These are phyloP conservation scores for Pythium phragmitis DNA, from an alignment of 352 stramenopile species.

Conservation along the genomic window DNA sequence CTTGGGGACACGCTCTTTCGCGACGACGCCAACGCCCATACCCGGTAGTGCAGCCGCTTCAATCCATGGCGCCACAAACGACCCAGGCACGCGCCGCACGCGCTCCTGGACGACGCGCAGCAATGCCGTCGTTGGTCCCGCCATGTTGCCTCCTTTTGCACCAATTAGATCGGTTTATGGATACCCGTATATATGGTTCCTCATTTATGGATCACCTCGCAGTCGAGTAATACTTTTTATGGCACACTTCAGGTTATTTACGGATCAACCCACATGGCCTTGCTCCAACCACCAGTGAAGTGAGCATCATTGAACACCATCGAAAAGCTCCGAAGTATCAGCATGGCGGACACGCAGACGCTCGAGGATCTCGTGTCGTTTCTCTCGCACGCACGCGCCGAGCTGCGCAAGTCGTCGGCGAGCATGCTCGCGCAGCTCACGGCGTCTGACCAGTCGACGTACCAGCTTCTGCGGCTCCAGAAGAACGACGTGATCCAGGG, in stretches of 20 bases:
- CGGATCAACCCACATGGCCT: slow-evolving; percentile 18
- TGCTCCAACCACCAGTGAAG: slow-evolving; percentile 17
- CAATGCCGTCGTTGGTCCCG: slow-evolving; percentile 11
- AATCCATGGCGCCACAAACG: slow-evolving; percentile 52
- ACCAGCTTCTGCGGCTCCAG: slow-evolving; percentile 70
- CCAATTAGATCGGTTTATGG: background rate
- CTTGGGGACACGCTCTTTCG: slow-evolving; percentile 48
- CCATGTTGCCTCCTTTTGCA: background rate
- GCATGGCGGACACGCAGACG: slow-evolving; percentile 58
- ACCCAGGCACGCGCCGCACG: slow-evolving; percentile 49
- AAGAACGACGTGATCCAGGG: slow-evolving; percentile 75
- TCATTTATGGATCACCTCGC: no score
- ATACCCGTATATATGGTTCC: no score
- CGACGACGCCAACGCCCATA: slow-evolving; percentile 73
- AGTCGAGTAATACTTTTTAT: no score
- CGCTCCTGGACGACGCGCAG: slow-evolving; percentile 53
- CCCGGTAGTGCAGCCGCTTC: slow-evolving; percentile 42
- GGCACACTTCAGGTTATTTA: slow-evolving; percentile 8
- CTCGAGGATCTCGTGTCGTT: slow-evolving; percentile 84
- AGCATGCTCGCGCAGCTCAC: slow-evolving; percentile 83
- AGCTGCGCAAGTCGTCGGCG: slow-evolving; percentile 83
- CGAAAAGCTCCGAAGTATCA: background rate
- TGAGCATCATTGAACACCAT: background rate
- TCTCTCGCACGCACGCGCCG: slow-evolving; percentile 74
- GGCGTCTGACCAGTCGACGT: slow-evolving; percentile 74